These are phyloP conservation scores for Tylopilus felleus DNA, from an alignment of 768 basidiomycete genomes.

Conservation along the genomic window DNA sequence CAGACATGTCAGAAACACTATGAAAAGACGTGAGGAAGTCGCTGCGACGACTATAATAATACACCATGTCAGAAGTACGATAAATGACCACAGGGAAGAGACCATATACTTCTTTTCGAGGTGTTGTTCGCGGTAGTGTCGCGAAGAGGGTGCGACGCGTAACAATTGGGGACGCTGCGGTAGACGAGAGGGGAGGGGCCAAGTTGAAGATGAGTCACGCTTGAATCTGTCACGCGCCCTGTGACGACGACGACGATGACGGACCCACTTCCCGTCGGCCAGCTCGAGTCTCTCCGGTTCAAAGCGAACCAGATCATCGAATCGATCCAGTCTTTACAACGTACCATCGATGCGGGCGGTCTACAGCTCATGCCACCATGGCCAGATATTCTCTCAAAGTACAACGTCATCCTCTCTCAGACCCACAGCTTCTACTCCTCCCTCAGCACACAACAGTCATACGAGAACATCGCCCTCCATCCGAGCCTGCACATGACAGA, in stretches of 20 bases:
- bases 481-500: slow-evolving; percentile 58
- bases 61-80: slow-evolving; percentile 8
- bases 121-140: slow-evolving; percentile 2
- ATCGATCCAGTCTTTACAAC: slow-evolving; percentile 62
- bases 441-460: slow-evolving; percentile 47
- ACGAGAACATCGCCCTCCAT: slow-evolving; percentile 67
- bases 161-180: not conserved
- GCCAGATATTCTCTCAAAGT: slow-evolving; percentile 85
- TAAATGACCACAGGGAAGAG: not conserved
- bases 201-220: slow-evolving; percentile 13
- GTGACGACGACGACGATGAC: slow-evolving; percentile 10
- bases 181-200: not conserved
- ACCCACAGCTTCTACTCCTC: slow-evolving; percentile 73
- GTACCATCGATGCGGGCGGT: slow-evolving; percentile 58
- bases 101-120: not conserved
- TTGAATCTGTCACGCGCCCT: slow-evolving; percentile 14
- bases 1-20: not conserved
- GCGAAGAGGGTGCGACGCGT: slow-evolving; percentile 28
- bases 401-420: slow-evolving; percentile 80
- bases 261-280: slow-evolving; percentile 52
- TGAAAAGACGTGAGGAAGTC: not conserved
- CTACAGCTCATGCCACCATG: slow-evolving; percentile 68
- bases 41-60: slow-evolving; percentile 8
- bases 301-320: slow-evolving; percentile 79
- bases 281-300: slow-evolving; percentile 74